Percentiles rank a stretch among this genome's conserved stretches.
Conservation (phyloP, 2,329 filamentous ascomycete species). For the Colletotrichum navitas region DNA sequence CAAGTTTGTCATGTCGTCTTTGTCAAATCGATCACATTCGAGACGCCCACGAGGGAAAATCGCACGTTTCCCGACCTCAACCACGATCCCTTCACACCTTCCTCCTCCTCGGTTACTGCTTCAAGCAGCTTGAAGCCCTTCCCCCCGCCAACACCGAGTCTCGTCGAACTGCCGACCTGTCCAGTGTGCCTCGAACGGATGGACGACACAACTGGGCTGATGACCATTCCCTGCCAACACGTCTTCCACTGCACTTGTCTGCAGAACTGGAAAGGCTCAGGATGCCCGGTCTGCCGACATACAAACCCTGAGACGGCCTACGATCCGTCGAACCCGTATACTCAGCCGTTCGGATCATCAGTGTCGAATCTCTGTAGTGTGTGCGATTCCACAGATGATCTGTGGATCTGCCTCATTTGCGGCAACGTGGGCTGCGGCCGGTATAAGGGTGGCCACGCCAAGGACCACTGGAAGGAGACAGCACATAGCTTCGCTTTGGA, state of each 20-base stretch:
- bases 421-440: constrained; percentile 93
- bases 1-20: constrained; percentile 97
- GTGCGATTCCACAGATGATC: constrained; percentile 83
- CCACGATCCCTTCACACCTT: constrained; percentile 74
- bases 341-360: constrained; percentile 69
- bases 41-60: constrained; percentile 66
- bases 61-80: constrained; percentile 69
- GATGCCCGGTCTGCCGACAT: constrained; percentile 94
- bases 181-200: constrained; percentile 97
- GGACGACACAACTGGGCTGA: constrained; percentile 94
- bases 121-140: constrained; percentile 68
- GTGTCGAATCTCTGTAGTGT: constrained; percentile 81
- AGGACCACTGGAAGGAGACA: constrained; percentile 91
- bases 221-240: constrained; percentile 97
- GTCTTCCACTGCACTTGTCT: constrained; percentile 97
- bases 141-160: constrained; percentile 79
- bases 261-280: constrained; percentile 94
- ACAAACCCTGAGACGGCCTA: constrained; percentile 67
- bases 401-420: constrained; percentile 97
- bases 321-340: constrained; percentile 63
- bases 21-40: constrained; percentile 90
- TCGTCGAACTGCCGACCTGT: constrained; percentile 94
- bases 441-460: constrained; percentile 94
- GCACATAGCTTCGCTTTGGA: constrained; percentile 94
- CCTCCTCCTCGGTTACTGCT: constrained; percentile 54